Base-by-base conservation (phyloP, 2,329 filamentous ascomycete genomes). In the Trichoderma polysporum region DNA sequence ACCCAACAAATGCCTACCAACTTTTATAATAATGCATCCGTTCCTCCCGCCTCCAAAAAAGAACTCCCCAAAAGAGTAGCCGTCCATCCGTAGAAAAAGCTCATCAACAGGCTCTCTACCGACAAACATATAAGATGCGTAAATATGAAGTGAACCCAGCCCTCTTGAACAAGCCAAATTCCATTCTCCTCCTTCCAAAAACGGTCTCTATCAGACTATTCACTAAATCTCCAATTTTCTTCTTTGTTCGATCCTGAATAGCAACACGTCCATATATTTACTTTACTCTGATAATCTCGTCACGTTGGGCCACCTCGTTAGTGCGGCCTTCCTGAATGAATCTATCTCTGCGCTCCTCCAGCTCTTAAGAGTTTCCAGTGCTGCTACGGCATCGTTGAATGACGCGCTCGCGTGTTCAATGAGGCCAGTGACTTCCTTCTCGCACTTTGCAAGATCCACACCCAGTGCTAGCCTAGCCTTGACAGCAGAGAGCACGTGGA, bases 401-500 rank as follows among this genome's bases (percentile, higher is more conserved):
- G 83, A 83, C 47, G 84, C 79, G 13, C 73, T 78, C 4, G 84
- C 76, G 7, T 85, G 73, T 29, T 85, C 82, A 13, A 92, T 77
- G 10, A 86, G 80, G n/a, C 81, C 81, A n/a, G 82, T 73, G n/a
- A 93, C 78, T 41, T 88, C 85, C 75, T 88, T 84, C 73, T 91
- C 90, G 66, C 81, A 83, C 73, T 85, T 81, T 2, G 80, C 73
- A 73, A 85, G 82, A 37, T 87, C 84, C 52, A 84, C 85, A 13
- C 87, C 86, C 19, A 94, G 79, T 1, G 87, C 71, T 68, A 84
- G 84, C 69, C 86, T 85, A 27, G 84, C 84, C 66, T 85, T 85
- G 64, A 92, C 84, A 39, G 83, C 88, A 2, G 89, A 85, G 65
- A 91, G 85, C 3, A 90, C 81, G 74, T 92, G 88, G 17, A 81